phyloP scores from a whole-genome alignment of 1,139 yeast species.

The Yamadazyma dendronema region DNA sequence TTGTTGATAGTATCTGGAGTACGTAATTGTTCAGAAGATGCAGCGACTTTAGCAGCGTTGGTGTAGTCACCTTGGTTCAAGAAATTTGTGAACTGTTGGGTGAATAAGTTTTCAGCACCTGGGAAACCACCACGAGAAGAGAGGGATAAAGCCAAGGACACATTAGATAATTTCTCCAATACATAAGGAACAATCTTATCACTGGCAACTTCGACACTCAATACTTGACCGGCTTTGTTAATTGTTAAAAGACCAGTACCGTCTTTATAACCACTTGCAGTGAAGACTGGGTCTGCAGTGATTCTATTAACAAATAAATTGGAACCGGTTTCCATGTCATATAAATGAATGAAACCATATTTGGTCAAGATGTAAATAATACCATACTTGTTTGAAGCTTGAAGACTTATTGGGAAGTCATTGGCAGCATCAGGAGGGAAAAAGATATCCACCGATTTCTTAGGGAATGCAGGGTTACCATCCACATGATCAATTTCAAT shows the following conservation, averaged over 20 bases:
- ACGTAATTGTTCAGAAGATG: constrained; percentile 90
- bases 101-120: constrained; percentile 91
- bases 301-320: constrained; percentile 95
- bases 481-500: constrained; percentile 95
- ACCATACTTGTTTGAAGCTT: constrained; percentile 83
- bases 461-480: constrained; percentile 79
- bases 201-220: constrained; percentile 86
- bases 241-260: constrained; percentile 87
- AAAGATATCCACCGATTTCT: constrained; percentile 88
- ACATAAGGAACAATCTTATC: constrained; percentile 88
- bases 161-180: constrained; percentile 80
- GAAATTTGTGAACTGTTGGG: constrained; percentile 86
- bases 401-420: constrained; percentile 95
- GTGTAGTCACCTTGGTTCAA: constrained; percentile 84
- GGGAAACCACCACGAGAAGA: constrained; percentile 96
- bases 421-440: constrained; percentile 96
- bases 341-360: constrained; percentile 93
- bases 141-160: constrained; percentile 80
- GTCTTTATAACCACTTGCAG: constrained; percentile 74
- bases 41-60: constrained; percentile 96
- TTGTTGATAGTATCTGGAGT: constrained; percentile 93
- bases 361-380: constrained; percentile 87
- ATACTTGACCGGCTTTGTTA: constrained; percentile 93
- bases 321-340: constrained; percentile 89
- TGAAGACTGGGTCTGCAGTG: constrained; percentile 93